Evolutionary conservation across 768 basidiomycete genomes (phyloP).

Genomic region (Pisolithus tinctorius): DNA sequence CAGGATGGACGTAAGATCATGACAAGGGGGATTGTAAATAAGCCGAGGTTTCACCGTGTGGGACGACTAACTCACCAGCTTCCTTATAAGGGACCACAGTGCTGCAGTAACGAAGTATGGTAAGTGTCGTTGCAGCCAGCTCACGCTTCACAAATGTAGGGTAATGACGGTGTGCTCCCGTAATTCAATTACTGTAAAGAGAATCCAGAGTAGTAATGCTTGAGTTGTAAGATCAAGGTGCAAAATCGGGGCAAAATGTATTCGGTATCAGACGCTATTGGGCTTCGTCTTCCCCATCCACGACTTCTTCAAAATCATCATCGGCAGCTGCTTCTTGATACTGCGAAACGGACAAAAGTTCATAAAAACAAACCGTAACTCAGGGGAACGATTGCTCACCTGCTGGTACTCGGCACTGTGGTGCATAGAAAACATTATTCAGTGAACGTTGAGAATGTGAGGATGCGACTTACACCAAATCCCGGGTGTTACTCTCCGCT

Average conservation of each 20-base stretch:
- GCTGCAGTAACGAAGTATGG: too few species aligned
- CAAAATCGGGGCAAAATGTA: background rate
- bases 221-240: background rate
- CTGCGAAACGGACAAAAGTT: conserved; percentile 21
- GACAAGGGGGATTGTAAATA: background rate
- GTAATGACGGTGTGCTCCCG: conserved; percentile 5
- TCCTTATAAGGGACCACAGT: too few species aligned
- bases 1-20: background rate
- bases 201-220: background rate
- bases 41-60: too few species aligned
- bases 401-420: conserved; percentile 87
- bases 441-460: background rate
- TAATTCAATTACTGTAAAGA: conserved; percentile 14
- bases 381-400: conserved; percentile 30
- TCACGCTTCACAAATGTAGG: background rate
- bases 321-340: conserved; percentile 55
- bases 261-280: conserved; percentile 18
- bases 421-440: conserved; percentile 3
- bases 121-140: too few species aligned
- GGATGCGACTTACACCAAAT: conserved; percentile 62
- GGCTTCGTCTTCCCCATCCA: conserved; percentile 21
- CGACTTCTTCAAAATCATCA: conserved; percentile 35
- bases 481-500: conserved; percentile 76
- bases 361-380: background rate
- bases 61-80: background rate